phyloP scores from a whole-genome alignment of 768 basidiomycete species.

The Russula griseocarnosa region DNA sequence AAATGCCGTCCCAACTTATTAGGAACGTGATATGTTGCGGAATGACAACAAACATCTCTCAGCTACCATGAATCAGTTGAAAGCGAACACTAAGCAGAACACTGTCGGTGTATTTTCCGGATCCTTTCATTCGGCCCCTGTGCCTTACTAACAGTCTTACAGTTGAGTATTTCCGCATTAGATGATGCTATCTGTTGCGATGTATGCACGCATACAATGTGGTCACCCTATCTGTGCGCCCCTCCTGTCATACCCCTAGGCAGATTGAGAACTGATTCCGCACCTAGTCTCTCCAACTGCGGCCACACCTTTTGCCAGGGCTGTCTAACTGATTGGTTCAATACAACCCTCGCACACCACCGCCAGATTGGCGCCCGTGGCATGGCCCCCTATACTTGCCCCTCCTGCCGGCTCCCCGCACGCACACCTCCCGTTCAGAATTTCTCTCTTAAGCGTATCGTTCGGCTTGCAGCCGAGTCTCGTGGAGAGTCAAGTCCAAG shows the following conservation, averaged over 20 bases:
- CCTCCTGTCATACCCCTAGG: not conserved
- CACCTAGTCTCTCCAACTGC: constrained; percentile 52
- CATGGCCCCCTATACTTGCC: constrained; percentile 52
- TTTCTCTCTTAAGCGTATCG: constrained; percentile 56
- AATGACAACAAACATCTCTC: constrained; percentile 11
- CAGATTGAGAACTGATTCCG: constrained; percentile 9
- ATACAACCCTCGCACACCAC: constrained; percentile 48
- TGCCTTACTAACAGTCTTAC: not conserved
- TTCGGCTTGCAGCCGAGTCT: constrained; percentile 47
- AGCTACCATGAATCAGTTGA: constrained; percentile 9
- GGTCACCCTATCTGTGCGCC: constrained; percentile 62
- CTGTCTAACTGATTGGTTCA: constrained; percentile 57
- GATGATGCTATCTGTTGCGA: constrained; percentile 59
- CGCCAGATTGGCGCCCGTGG: constrained; percentile 36
- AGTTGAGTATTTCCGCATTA: constrained; percentile 32
- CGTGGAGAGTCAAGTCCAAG: constrained; percentile 47
- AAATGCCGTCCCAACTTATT: not conserved
- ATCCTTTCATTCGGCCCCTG: not conserved
- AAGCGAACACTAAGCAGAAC: constrained; percentile 18
- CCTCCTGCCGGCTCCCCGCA: constrained; percentile 56
- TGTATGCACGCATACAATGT: constrained; percentile 61
- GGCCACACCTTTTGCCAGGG: constrained; percentile 66
- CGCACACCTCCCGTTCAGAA: constrained; percentile 52
- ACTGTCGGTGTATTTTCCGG: constrained; percentile 8
- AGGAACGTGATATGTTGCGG: constrained; percentile 17